These are phyloP conservation scores for Cinnamomum micranthum DNA, from an alignment of 164 flowering plant genomes.

Conservation along the genomic window DNA sequence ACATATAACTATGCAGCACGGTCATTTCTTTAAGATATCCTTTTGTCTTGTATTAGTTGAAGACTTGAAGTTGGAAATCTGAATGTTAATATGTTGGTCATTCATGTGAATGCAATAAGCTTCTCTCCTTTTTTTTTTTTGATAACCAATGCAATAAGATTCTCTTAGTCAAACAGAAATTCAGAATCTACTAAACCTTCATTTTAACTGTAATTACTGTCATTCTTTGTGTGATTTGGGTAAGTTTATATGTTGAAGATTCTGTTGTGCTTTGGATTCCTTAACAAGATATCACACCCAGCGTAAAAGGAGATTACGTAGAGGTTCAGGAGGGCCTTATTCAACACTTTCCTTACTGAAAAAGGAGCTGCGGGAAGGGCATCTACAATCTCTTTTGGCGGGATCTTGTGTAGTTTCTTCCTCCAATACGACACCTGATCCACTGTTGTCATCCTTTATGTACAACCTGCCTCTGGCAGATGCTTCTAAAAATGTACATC, in stretches of 20 bases:
- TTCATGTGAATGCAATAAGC: not conserved
- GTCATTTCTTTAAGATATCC: constrained; percentile 78
- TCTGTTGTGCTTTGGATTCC: constrained; percentile 24
- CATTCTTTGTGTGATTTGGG: not conserved
- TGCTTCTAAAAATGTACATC: constrained; percentile 34
- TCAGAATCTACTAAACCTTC: too few species aligned
- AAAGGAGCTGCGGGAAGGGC: constrained; percentile 81
- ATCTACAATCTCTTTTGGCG: constrained; percentile 64
- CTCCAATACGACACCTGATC: constrained; percentile 71
- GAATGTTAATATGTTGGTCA: not conserved
- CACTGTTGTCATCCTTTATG: constrained; percentile 79
- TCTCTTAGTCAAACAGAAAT: not conserved
- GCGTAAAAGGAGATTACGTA: constrained; percentile 73
- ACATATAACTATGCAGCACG: constrained; percentile 75
- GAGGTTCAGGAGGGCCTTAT: constrained; percentile 49
- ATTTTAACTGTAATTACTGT: not conserved
- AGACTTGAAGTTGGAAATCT: not conserved
- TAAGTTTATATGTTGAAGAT: not conserved
- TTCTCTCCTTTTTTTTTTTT: not conserved
- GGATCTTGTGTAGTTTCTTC: constrained; percentile 57
- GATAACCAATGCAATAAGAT: not conserved
- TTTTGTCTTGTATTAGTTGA: constrained; percentile 20
- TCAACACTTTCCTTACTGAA: constrained; percentile 80
- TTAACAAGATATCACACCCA: constrained; percentile 70
- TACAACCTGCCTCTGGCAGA: constrained; percentile 57